Percentiles rank a stretch among this genome's conserved stretches.
These are phyloP conservation scores for Yamadazyma nakazawae DNA, from an alignment of 805 yeast species.

Conservation along the genomic window DNA sequence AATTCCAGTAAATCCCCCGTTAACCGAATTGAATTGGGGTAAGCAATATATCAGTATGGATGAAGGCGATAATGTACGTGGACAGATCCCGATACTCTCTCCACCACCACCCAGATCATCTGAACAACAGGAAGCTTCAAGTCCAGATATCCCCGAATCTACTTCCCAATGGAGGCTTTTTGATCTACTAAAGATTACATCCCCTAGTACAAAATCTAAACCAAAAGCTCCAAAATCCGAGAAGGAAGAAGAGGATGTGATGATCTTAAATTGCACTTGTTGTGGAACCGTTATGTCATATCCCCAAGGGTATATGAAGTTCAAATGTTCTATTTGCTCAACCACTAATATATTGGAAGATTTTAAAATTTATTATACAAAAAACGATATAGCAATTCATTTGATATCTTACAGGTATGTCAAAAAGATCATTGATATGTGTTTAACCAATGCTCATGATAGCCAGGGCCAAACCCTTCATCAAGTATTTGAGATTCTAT, in stretches of 20 bases:
- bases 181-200: slow-evolving; percentile 15
- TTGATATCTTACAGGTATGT: slow-evolving; percentile 30
- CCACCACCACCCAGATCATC: not conserved
- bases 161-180: slow-evolving; percentile 22
- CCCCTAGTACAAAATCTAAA: slow-evolving; percentile 1
- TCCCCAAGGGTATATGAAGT: slow-evolving; percentile 31
- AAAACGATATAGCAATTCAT: slow-evolving; percentile 11
- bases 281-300: slow-evolving; percentile 35
- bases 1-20: not conserved
- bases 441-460: slow-evolving; percentile 22
- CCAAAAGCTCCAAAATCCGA: not conserved
- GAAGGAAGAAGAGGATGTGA: slow-evolving; percentile 1
- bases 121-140: slow-evolving; percentile 5
- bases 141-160: slow-evolving; percentile 16
- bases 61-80: not conserved
- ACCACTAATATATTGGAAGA: slow-evolving; percentile 38
- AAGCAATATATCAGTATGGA: not conserved
- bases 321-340: slow-evolving; percentile 61
- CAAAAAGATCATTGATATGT: slow-evolving; percentile 30
- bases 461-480: slow-evolving; percentile 18
- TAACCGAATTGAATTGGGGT: not conserved
- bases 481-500: slow-evolving; percentile 48
- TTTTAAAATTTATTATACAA: slow-evolving; percentile 8
- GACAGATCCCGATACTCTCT: not conserved
- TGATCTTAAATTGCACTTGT: slow-evolving; percentile 33